These are phyloP conservation scores for Chaetomiaceae sp. DNA, from an alignment of 2,329 filamentous ascomycete species.

Conservation along the genomic window DNA sequence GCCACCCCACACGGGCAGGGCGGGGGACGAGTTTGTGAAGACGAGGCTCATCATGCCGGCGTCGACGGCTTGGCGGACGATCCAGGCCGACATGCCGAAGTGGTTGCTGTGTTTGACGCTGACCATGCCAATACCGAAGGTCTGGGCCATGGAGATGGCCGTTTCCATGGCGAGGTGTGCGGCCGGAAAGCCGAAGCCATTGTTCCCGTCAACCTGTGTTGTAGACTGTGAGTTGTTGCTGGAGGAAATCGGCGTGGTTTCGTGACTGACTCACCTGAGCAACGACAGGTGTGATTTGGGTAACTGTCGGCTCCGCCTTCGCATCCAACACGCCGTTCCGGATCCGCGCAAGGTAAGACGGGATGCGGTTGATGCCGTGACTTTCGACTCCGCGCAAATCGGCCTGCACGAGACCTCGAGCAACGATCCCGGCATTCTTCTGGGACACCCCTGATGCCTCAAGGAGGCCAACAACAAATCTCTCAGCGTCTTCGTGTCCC, in stretches of 20 bases:
- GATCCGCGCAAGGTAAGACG: constrained; percentile 70
- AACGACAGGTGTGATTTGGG: constrained; percentile 64
- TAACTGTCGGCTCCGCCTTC: constrained; percentile 52
- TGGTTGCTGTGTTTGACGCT: constrained; percentile 74
- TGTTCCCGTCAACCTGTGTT: constrained; percentile 61
- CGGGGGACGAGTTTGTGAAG: constrained; percentile 68
- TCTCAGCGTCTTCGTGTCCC: constrained; percentile 24
- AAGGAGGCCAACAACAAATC: constrained; percentile 52
- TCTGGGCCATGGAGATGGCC: constrained; percentile 61
- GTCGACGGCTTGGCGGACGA: constrained; percentile 73
- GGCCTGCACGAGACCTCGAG: constrained; percentile 65
- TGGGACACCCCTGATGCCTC: constrained; percentile 55
- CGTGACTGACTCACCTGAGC: constrained; percentile 50
- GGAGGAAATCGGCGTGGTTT: too few relatives aligned
- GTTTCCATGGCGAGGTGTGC: constrained; percentile 60
- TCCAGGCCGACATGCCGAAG: constrained; percentile 78
- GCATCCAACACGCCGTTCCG: constrained; percentile 64
- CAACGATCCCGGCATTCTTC: constrained; percentile 56
- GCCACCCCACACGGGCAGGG: constrained; percentile 66
- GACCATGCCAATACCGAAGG: constrained; percentile 70
- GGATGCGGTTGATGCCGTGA: constrained; percentile 72
- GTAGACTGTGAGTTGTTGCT: too few relatives aligned
- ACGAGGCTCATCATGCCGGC: constrained; percentile 65
- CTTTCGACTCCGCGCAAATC: constrained; percentile 77
- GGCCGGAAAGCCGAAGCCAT: constrained; percentile 71